phyloP scores from a whole-genome alignment of 129 eudicot genomes.

The Oenanthe sinensis region DNA sequence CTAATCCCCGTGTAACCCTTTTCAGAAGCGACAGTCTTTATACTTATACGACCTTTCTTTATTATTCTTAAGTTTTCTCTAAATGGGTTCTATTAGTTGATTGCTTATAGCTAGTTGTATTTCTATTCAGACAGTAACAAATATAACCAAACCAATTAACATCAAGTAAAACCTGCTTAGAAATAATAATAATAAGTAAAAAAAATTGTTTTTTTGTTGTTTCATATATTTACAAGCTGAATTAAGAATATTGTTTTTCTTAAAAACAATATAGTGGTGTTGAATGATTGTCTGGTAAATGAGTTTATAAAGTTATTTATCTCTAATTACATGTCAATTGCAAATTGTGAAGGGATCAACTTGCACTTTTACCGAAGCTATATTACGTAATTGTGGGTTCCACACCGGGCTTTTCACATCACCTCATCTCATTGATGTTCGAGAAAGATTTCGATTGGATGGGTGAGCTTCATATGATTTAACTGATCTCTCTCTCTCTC shows the following conservation, averaged over 20 bases:
- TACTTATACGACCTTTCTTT: neutral
- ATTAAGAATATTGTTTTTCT: neutral
- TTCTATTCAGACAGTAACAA: neutral
- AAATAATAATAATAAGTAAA: neutral
- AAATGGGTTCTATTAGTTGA: neutral
- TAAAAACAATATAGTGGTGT: neutral
- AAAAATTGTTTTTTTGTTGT: neutral
- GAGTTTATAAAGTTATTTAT: neutral
- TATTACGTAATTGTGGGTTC: slow-evolving; percentile 85
- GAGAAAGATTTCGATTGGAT: slow-evolving; percentile 79
- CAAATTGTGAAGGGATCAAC: slow-evolving; percentile 73
- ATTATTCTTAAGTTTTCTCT: neutral
- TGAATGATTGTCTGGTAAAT: neutral
- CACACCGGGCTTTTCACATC: slow-evolving; percentile 91
- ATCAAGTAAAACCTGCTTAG: neutral
- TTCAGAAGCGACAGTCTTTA: neutral
- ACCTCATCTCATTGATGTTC: slow-evolving; percentile 95
- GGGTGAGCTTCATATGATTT: slow-evolving; percentile 46
- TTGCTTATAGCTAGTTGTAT: neutral
- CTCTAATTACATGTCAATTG: slow-evolving; percentile 20
- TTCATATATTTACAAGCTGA: neutral
- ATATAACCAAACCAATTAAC: neutral
- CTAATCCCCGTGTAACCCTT: neutral
- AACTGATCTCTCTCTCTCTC: neutral
- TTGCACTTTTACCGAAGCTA: slow-evolving; percentile 75